Base-by-base conservation (phyloP, 345 rosid genomes). In the Acer campestre region DNA sequence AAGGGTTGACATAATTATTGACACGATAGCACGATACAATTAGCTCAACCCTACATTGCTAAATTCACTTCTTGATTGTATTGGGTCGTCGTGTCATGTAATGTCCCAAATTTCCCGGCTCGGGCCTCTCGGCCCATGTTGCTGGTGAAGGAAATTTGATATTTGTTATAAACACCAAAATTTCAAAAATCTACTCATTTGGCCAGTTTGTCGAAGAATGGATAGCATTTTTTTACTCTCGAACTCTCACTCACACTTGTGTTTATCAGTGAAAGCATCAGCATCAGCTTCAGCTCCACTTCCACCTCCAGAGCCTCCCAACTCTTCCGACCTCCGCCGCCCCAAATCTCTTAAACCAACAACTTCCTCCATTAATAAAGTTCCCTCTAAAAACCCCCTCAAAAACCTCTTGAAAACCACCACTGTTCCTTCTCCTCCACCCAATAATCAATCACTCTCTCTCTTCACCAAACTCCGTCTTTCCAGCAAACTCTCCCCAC, bases 401-500 rank as follows among this genome's bases (percentile, higher is more conserved):
- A 89, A 84, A 79, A 82, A 76, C 70, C 80, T 86, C 49, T 44
- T 78, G 0, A 76, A 56, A 55, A 71, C 85, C 67, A 51, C 89
- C 49, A 70, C 76, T 8, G 63, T 44, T 44, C 76, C 88, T 31
- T 29, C 81, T 23, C 80, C 75, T 20, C 80, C 75, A 3, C 78
- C 49, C 17, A 44, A 12, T 35, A 35, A 66, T 23, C 72, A 78
- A 18, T 67, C 77, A 77, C 77, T 78, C 68, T 61, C 91, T 78
- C 87, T 95, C 56, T 86, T 95, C 23, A 64, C 81, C 70, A 95
- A 90, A 71, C 90, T 95, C 75, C 84, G 96, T 76, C 88, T 93
- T 61, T 90, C 97, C 72, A 92, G 93, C 85, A 91, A 89, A 75
- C 90, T 93, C 44, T 81, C 88, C 48, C 96, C 92, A 7, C 94